A percentile compares a stretch with the other conserved stretches of the same genome.
These are phyloP conservation scores for Alternaria sp. DNA, from an alignment of 2,329 filamentous ascomycete genomes.

Conservation along the genomic window DNA sequence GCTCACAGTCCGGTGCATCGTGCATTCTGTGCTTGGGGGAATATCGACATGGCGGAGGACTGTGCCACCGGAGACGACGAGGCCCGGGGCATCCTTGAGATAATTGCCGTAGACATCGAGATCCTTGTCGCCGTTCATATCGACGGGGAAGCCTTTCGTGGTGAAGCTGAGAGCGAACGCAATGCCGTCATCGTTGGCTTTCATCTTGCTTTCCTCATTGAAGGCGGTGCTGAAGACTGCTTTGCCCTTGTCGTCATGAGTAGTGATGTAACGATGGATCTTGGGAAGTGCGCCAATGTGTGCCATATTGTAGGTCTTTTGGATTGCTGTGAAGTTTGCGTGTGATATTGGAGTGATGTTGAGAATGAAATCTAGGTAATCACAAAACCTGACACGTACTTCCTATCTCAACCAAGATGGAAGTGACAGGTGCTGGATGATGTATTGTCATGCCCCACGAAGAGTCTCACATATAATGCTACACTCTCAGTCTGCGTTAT, in stretches of 20 bases:
- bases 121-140: conserved; percentile 58
- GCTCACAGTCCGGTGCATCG: conserved; percentile 54
- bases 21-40: conserved; percentile 42
- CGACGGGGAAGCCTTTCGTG: conserved; percentile 57
- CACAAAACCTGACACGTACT: background rate
- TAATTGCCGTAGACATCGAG: conserved; percentile 56
- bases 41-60: conserved; percentile 56
- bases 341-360: background rate
- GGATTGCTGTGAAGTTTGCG: background rate
- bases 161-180: conserved; percentile 61
- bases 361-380: background rate
- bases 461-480: conserved; percentile 2
- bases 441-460: background rate
- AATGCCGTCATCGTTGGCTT: conserved; percentile 54
- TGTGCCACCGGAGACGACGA: conserved; percentile 59
- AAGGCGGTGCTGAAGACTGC: conserved; percentile 49
- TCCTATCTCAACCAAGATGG: conserved; percentile 1
- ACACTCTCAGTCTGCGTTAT: conserved; percentile 12
- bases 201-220: conserved; percentile 48
- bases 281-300: conserved; percentile 42
- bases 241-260: conserved; percentile 47
- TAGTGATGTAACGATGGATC: conserved; percentile 49
- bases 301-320: conserved; percentile 35
- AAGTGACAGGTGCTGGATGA: background rate
- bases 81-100: conserved; percentile 57